phyloP scores from a whole-genome alignment of 2,329 filamentous ascomycete species.

The Dothistroma septosporum region DNA sequence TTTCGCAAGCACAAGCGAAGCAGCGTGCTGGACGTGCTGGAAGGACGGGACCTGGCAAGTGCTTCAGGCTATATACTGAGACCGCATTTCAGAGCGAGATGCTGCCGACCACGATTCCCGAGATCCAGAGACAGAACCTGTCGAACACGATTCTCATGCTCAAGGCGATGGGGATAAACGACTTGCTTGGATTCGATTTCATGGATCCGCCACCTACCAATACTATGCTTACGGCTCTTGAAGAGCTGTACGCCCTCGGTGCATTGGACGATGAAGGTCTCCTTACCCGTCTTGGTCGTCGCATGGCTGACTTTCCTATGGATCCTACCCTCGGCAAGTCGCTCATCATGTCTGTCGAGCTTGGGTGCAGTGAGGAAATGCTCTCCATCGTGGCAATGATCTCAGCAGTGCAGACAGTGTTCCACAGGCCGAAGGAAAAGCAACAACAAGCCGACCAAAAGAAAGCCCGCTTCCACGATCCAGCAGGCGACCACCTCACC shows the following conservation, averaged over 20 bases:
- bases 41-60: constrained; percentile 91
- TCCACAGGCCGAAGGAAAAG: constrained; percentile 96
- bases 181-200: constrained; percentile 94
- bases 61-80: constrained; percentile 92
- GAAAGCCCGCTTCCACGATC: constrained; percentile 95
- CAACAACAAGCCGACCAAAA: constrained; percentile 95
- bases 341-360: constrained; percentile 79
- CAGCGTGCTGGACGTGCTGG: constrained; percentile 90
- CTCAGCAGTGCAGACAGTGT: constrained; percentile 71
- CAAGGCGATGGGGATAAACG: constrained; percentile 99
- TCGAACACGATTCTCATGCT: constrained; percentile 93
- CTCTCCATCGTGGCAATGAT: constrained; percentile 94
- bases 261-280: constrained; percentile 94
- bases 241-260: constrained; percentile 88
- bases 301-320: constrained; percentile 99
- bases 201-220: constrained; percentile 98
- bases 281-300: constrained; percentile 82
- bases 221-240: constrained; percentile 92
- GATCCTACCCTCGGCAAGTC: constrained; percentile 88
- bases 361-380: constrained; percentile 88
- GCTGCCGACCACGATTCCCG: constrained; percentile 91
- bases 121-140: constrained; percentile 92
- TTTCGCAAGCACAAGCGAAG: constrained; percentile 94
- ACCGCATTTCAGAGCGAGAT: constrained; percentile 94
- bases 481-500: constrained; percentile 88